Base-by-base conservation (phyloP, 371 early-diverging fungal genomes). In the Mucor saturninus region DNA sequence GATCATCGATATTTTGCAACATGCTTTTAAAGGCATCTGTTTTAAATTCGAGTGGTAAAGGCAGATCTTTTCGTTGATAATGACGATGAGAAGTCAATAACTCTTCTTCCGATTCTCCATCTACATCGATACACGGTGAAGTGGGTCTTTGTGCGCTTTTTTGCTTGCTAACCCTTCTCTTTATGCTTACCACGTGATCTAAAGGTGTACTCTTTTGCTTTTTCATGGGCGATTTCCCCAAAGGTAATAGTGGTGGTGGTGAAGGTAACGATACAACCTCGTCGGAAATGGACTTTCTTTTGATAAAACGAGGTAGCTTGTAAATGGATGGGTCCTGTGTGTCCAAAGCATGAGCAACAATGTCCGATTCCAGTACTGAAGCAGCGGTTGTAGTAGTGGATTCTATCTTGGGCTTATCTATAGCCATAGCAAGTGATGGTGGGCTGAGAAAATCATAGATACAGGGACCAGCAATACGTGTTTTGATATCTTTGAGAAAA, bases 401-500 rank as follows among this genome's bases (percentile, higher is more conserved):
- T 8, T 26, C 29, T 5, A 6, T 26, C 2, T 37, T 52, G 8
- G 10, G 32, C 13, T 53, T 28, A 5, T 32, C 30, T 14, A 26
- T 1, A 1, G 8, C 35, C 43, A 32, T 26, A 9, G 43, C 8
- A 8, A 13, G 9, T 5, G 39, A 45, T 5, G 63, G 68, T 13
- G 81, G 79, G 31, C 76, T 75, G 48, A 83, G 57, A 54, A 80
- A 82, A 45, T 84, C 85, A 54, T 80, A 75, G 35, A 86, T 80
- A 28, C 69, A 77, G 2, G 83, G 83, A 2, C 74, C 74, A 1
- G 83, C 77, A 8, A 86, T 77, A 21, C 84, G 75, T 39, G 67
- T 81, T 29, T 80, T 77, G 8, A 86, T 56, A 63, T 86, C 86
- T 56, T 83, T 84, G n/a, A 83, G 30, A 54, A 86, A 83, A 7